Base-by-base conservation (phyloP, 129 eudicot genomes). In the Gnaphalium uliginosum region DNA sequence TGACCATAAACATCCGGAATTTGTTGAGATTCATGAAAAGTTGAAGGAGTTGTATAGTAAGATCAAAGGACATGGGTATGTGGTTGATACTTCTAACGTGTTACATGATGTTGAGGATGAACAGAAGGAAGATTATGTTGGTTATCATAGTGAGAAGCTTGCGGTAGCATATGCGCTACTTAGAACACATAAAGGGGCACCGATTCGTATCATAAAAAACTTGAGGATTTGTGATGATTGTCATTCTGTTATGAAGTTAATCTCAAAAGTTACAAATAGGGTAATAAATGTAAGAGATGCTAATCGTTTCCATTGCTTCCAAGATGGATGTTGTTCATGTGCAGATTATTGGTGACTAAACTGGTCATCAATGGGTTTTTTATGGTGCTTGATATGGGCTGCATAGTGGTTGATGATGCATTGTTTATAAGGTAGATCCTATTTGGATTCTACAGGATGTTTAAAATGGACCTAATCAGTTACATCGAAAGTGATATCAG, bases 31-130 rank as follows among this genome's bases (percentile, higher is more conserved):
- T 81, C 89, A 82, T 69, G 82, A 78, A 61, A 89, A 87, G 82
- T 74, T 89, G 21, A 83, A 76, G 80, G 85, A 87, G 43, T 63
- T 89, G 66, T 67, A 80, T 72, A 60, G 66, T 68, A 78, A 82
- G 78, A 86, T 89, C 39, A 80, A 78, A 64, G 81, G 17, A 27
- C 68, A 86, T 73, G 91, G 95, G 26, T 89, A 89, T 35, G 81
- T 84, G 46, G 89, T 88, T 4, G 86, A 84, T 78, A 72, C 80
- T 41, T 74, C 71, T 51, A 83, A 76, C 77, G 95, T 80, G 61
- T 33, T 86, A 48, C 91, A 86, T 82, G 95, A 89, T 80, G 87
- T 86, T 68, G 95, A 86, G 59, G 91, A 86, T 73, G 95, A 89
- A 69, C 90, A 86, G 35, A 84, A 86, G 72, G 89, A 80, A 80